These are phyloP conservation scores for Fusarium illudens DNA, from an alignment of 2,329 filamentous ascomycete species.

Conservation along the genomic window DNA sequence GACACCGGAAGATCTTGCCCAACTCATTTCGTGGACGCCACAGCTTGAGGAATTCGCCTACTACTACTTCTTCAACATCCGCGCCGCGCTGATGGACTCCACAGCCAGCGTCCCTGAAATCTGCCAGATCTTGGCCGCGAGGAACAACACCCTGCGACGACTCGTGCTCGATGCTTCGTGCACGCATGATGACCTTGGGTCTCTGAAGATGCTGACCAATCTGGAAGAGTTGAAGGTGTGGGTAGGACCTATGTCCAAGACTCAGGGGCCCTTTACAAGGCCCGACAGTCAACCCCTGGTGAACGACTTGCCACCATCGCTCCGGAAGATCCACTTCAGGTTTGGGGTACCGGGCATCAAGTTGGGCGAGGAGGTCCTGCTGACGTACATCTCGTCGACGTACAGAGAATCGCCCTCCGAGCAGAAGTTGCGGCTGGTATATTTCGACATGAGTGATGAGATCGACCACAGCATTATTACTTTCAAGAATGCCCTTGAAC, in stretches of 20 bases:
- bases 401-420: background rate
- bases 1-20: background rate
- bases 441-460: background rate
- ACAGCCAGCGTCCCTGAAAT: background rate
- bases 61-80: background rate
- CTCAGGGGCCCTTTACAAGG: background rate
- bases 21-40: background rate
- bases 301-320: background rate
- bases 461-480: too few relatives aligned
- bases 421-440: background rate
- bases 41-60: background rate
- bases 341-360: background rate
- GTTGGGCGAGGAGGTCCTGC: background rate
- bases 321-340: background rate
- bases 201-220: background rate
- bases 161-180: background rate
- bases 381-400: conserved; percentile 1
- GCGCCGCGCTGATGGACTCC: background rate
- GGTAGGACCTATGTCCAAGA: background rate
- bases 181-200: background rate
- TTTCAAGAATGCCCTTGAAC: background rate
- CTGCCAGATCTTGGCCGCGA: background rate
- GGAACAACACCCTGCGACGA: background rate
- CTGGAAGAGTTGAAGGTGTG: background rate
- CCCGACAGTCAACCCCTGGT: background rate